Percentiles rank a stretch among this genome's conserved stretches.
Evolutionary conservation across 495 filamentous ascomycete genomes (phyloP).

Genomic region (Aspergillus cristatus): DNA sequence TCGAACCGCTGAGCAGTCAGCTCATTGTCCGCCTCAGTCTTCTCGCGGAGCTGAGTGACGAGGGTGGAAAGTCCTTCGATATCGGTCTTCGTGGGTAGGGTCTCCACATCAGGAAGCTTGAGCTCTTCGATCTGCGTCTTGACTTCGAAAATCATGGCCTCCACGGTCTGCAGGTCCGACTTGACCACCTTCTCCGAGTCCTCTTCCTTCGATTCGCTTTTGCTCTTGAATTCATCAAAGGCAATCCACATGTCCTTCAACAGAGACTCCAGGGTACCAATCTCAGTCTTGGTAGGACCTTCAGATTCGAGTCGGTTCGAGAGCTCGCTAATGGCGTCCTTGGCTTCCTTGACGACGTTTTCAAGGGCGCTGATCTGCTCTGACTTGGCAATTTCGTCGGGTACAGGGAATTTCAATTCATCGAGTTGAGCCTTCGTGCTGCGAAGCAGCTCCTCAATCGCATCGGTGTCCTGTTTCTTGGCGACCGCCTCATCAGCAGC

Average conservation of each 20-base stretch:
- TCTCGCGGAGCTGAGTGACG: conserved; percentile 61
- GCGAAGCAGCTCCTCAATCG: conserved; percentile 78
- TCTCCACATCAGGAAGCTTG: conserved; percentile 54
- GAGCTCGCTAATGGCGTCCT: conserved; percentile 56
- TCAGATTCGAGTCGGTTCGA: conserved; percentile 48
- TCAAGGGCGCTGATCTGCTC: conserved; percentile 72
- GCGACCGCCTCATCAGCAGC: conserved; percentile 33
- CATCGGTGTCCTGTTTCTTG: conserved; percentile 67
- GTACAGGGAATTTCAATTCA: conserved; percentile 56
- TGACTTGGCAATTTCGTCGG: conserved; percentile 53
- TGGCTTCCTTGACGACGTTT: conserved; percentile 56
- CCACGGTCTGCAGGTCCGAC: conserved; percentile 67
- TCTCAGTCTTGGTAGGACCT: conserved; percentile 64
- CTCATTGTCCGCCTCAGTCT: conserved; percentile 58
- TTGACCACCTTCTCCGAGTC: conserved; percentile 61
- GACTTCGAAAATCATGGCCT: conserved; percentile 68
- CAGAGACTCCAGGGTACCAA: conserved; percentile 63
- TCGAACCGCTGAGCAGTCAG: conserved; percentile 71
- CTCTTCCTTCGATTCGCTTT: conserved; percentile 44
- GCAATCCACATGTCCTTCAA: conserved; percentile 63
- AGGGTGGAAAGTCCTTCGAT: conserved; percentile 56
- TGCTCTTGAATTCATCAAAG: conserved; percentile 70
- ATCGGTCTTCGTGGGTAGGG: conserved; percentile 51
- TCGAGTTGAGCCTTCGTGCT: conserved; percentile 80
- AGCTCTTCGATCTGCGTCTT: conserved; percentile 67